Base-by-base conservation (phyloP, 495 filamentous ascomycete species). In the Podospora appendiculata region DNA sequence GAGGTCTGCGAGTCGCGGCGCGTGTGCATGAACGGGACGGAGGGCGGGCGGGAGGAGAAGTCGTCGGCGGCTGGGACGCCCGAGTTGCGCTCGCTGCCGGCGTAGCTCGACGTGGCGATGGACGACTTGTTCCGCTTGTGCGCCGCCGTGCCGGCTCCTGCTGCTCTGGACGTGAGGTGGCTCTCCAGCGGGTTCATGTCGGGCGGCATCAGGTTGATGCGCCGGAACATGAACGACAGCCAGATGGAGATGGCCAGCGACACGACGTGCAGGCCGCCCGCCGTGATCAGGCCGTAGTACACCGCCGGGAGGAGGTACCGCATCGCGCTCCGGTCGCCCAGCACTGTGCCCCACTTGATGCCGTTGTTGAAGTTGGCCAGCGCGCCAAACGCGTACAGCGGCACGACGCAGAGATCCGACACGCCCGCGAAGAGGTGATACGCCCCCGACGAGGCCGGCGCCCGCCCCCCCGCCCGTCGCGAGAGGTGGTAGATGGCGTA, bases 141-240 rank as follows among this genome's bases (percentile, higher is more conserved):
- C 45, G 58, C 60, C 5, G 25, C 25, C 25, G 25, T 25, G 25
- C 25, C 25, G 5, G 25, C 25, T 2, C 2, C 25, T 40, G 25
- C 25, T 2, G 25, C 25, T 40, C 89, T 83, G 10, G 88, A 83
- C 6, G 90, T 96, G 38, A 95, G 68, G 58, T 93, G 86, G 57
- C 87, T 82, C 60, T 95, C 90, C 8, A 96, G 70, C 8, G 90
- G 90, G 57, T 95, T 96, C 85, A 94, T 87, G 58, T 96, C 90
- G 0, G 90, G 90, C 2, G 90, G 90, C 50, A 96, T 76, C 12
- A 73, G 72, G 19, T 82, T 71, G 57, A 96, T 95, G 57, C 88
- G 82, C 9, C 83, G 81, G 82, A 95, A 95, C 54, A 87, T 78
- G 46, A 88, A 58, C 2, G 79, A 79, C 7, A 95, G 74, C 58